Evolutionary conservation across 78 protist genomes (phyloP).

Genomic region (Andalucia godoyi): DNA sequence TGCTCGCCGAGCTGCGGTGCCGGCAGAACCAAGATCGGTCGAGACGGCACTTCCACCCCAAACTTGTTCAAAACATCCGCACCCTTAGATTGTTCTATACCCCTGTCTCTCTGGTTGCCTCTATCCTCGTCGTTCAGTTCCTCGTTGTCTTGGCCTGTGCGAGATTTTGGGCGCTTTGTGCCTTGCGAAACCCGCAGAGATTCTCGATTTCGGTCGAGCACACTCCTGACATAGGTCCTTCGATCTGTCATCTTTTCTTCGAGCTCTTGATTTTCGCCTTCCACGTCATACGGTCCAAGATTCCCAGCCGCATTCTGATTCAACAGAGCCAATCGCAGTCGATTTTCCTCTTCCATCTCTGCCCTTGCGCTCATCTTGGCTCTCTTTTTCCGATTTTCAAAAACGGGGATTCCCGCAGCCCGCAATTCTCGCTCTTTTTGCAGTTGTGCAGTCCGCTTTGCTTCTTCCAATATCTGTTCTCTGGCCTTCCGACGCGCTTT

Average conservation of each 20-base stretch:
- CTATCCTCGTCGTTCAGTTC: conserved; percentile 23
- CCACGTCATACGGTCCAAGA: too few relatives aligned
- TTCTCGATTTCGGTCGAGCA: neutral
- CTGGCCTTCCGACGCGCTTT: conserved; percentile 91
- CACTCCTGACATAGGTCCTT: neutral
- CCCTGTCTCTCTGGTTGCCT: conserved; percentile 23
- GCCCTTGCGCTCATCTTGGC: conserved; percentile 22
- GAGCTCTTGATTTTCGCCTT: conserved; percentile 13
- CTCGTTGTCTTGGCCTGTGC: conserved; percentile 32
- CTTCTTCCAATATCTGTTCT: conserved; percentile 94
- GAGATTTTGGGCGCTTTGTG: neutral
- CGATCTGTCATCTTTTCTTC: conserved; percentile 27
- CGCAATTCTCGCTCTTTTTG: conserved; percentile 91
- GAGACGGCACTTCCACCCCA: conserved; percentile 30
- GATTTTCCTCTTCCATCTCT: conserved; percentile 60
- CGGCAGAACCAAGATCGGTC: conserved; percentile 47
- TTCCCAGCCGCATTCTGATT: conserved; percentile 5
- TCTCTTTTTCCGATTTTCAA: conserved; percentile 12
- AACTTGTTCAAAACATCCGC: conserved; percentile 25
- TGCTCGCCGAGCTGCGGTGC: conserved; percentile 68
- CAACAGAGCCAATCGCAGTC: conserved; percentile 45
- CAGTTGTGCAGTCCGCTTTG: conserved; percentile 83
- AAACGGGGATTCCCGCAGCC: conserved; percentile 75
- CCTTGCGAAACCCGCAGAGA: neutral
- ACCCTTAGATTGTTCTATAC: conserved; percentile 45